phyloP scores from a whole-genome alignment of 441 rosid species.

The Viola pubescens region DNA sequence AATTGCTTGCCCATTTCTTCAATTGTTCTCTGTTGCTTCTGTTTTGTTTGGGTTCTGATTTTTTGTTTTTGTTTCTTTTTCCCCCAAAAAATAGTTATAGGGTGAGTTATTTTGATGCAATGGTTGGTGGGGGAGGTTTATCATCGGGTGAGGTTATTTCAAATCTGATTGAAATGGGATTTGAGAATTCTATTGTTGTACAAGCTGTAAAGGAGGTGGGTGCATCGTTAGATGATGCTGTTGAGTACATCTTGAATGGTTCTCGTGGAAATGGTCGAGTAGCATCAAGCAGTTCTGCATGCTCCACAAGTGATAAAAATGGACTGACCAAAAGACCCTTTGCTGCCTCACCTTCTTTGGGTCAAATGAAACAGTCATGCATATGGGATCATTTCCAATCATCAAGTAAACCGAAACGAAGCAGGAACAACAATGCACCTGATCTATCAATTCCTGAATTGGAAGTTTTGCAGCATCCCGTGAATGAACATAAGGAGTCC shows the following conservation, averaged over 20 bases:
- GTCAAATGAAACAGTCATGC: conserved; percentile 43
- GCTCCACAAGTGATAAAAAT: conserved; percentile 21
- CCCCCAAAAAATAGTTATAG: not conserved
- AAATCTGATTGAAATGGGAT: conserved; percentile 67
- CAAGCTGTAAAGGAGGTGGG: conserved; percentile 62
- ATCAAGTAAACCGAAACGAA: conserved; percentile 21
- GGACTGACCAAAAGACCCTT: conserved; percentile 23
- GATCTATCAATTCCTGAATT: conserved; percentile 21
- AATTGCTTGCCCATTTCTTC: too few species aligned
- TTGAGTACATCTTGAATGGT: conserved; percentile 45
- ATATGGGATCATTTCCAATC: conserved; percentile 55
- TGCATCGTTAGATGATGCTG: conserved; percentile 44
- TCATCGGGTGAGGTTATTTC: conserved; percentile 29
- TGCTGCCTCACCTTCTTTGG: conserved; percentile 12
- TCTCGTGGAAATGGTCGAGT: conserved; percentile 16
- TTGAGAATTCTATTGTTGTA: conserved; percentile 36
- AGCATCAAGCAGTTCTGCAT: conserved; percentile 23
- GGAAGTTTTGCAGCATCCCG: conserved; percentile 16
- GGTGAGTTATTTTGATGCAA: not conserved
- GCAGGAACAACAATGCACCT: conserved; percentile 12
- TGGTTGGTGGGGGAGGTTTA: not conserved
- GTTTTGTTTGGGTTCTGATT: not conserved
- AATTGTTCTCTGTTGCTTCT: not conserved
- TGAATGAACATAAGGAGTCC: conserved; percentile 18
- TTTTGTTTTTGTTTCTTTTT: not conserved